These are phyloP conservation scores for Melaleuca alternifolia DNA, from an alignment of 345 rosid genomes.

Conservation along the genomic window DNA sequence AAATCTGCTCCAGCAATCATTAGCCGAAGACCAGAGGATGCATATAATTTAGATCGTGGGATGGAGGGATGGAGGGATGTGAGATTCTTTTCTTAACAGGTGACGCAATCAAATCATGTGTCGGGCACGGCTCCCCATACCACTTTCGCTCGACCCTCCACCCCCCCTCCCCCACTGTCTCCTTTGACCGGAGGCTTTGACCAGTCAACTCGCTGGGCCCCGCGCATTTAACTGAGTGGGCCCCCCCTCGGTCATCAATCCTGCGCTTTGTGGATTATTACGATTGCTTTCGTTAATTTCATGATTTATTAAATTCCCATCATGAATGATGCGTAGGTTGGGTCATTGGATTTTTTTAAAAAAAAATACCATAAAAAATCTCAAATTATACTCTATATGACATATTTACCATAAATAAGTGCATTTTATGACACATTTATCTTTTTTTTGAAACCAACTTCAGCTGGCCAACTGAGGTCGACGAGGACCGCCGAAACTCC, in stretches of 20 bases:
- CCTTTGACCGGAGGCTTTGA: constrained; percentile 2
- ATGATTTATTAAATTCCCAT: background rate
- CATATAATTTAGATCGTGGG: background rate
- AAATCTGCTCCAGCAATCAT: background rate
- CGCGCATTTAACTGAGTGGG: background rate
- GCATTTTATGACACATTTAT: too few species aligned
- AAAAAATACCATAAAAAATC: too few species aligned
- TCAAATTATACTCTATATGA: too few species aligned
- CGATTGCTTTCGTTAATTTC: background rate
- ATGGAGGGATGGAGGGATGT: background rate
- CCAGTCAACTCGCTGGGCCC: background rate
- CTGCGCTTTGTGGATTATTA: background rate
- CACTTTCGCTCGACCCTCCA: background rate
- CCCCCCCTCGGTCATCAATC: background rate
- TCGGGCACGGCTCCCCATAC: background rate
- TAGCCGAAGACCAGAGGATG: background rate
- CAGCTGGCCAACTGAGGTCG: too few species aligned
- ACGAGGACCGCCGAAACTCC: too few species aligned
- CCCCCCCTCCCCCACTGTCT: background rate
- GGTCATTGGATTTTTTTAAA: too few species aligned
- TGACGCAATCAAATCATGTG: background rate
- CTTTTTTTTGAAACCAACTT: too few species aligned
- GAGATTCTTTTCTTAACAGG: background rate
- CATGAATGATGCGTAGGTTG: too few species aligned
- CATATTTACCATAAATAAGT: too few species aligned